A percentile compares a stretch with the other conserved stretches of the same genome.
These are phyloP conservation scores for Pugionium dolabratum DNA, from an alignment of 345 rosid species.

Conservation along the genomic window DNA sequence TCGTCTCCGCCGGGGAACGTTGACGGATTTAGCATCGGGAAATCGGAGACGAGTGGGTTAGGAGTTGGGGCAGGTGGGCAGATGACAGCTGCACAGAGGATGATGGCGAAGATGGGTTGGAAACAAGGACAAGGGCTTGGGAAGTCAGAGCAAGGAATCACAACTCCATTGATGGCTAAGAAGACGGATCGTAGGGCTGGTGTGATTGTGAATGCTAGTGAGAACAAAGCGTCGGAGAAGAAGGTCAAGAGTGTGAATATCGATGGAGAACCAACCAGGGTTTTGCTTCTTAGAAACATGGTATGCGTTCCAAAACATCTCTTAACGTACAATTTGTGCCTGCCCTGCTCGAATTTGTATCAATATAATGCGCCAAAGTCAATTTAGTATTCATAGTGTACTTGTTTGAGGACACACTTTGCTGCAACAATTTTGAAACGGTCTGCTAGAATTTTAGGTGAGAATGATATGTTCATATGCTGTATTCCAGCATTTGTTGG, in stretches of 20 bases:
- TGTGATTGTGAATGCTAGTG: conserved; percentile 92
- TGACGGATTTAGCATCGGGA: conserved; percentile 72
- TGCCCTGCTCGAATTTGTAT: too few species aligned
- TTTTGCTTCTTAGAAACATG: conserved; percentile 91
- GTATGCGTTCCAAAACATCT: conserved; percentile 39
- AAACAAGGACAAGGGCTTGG: conserved; percentile 99
- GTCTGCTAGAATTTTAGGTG: conserved; percentile 11
- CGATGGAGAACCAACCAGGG: conserved; percentile 82
- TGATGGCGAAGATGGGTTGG: conserved; percentile 99
- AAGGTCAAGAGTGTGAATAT: conserved; percentile 88
- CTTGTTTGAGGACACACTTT: not conserved
- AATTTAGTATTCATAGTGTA: not conserved
- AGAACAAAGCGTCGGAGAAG: conserved; percentile 67
- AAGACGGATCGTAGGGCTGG: conserved; percentile 99
- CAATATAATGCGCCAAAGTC: conserved; percentile 4
- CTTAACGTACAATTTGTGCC: conserved; percentile 1
- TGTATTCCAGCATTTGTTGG: conserved; percentile 16
- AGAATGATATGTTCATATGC: not conserved
- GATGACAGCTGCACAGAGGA: conserved; percentile 99
- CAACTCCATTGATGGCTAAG: conserved; percentile 95
- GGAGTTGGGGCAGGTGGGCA: conserved; percentile 98
- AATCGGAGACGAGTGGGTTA: conserved; percentile 83
- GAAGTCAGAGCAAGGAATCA: conserved; percentile 92
- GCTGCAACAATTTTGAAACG: not conserved
- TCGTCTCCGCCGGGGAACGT: conserved; percentile 69